Conservation (phyloP, 495 filamentous ascomycete genomes). For the Tuber microsphaerosporum region DNA sequence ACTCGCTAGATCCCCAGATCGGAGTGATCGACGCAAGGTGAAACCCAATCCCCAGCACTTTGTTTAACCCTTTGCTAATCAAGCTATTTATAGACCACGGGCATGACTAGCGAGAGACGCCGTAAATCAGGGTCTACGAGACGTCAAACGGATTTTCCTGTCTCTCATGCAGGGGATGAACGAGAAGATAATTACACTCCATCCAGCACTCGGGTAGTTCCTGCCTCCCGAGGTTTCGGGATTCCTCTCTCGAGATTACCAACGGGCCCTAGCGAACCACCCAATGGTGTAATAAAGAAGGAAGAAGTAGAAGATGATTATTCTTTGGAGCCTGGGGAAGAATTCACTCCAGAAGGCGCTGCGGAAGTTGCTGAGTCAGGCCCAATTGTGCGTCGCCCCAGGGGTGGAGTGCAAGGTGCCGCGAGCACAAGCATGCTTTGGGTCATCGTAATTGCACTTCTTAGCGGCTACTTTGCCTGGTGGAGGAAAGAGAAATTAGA, state of each 20-base stretch:
- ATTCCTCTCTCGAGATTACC: slow-evolving; percentile 46
- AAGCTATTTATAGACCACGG: slow-evolving; percentile 18
- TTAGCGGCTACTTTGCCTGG: slow-evolving; percentile 68
- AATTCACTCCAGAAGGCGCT: slow-evolving; percentile 88
- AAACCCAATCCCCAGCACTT: background rate
- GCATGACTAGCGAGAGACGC: slow-evolving; percentile 24
- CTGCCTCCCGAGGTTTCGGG: slow-evolving; percentile 48
- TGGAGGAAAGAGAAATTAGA: slow-evolving; percentile 91
- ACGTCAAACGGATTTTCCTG: slow-evolving; percentile 31
- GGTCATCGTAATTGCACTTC: slow-evolving; percentile 57
- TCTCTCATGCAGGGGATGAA: slow-evolving; percentile 15
- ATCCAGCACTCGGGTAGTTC: slow-evolving; percentile 18
- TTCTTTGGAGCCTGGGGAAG: slow-evolving; percentile 62
- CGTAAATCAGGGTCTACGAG: slow-evolving; percentile 31
- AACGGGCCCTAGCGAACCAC: slow-evolving; percentile 40
- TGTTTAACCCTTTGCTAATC: slow-evolving; percentile 3
- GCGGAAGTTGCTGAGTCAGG: slow-evolving; percentile 62
- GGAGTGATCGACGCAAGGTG: slow-evolving; percentile 34
- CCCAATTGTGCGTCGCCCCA: slow-evolving; percentile 27
- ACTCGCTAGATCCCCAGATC: slow-evolving; percentile 29
- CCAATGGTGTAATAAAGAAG: slow-evolving; percentile 39
- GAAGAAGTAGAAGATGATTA: slow-evolving; percentile 43
- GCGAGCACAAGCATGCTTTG: slow-evolving; percentile 46
- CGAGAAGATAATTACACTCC: slow-evolving; percentile 19
- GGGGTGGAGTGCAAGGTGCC: slow-evolving; percentile 6